Percentiles rank a stretch among this genome's conserved stretches.
Evolutionary conservation across 2,329 filamentous ascomycete genomes (phyloP).

Genomic region (Bipolaris sorokiniana): DNA sequence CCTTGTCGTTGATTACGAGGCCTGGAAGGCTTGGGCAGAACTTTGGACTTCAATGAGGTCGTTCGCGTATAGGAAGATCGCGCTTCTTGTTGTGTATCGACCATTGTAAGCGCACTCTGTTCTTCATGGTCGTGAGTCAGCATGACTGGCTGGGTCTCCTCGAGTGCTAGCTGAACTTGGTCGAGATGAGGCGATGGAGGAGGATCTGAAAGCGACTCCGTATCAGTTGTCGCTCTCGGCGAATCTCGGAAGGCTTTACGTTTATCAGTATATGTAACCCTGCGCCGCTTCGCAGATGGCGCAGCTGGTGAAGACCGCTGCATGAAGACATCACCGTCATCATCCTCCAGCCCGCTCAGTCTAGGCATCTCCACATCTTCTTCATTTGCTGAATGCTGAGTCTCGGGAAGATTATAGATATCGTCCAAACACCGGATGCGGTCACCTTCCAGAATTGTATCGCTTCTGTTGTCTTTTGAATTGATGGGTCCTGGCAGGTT

Average conservation of each 20-base stretch:
- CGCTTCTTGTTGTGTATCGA: conserved; percentile 25
- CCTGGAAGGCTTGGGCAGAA: conserved; percentile 22
- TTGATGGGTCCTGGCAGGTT: conserved; percentile 20
- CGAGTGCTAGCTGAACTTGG: conserved; percentile 28
- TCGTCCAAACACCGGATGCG: conserved; percentile 44
- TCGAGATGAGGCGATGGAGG: conserved; percentile 21
- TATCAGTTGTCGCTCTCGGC: conserved; percentile 15
- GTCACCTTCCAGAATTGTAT: conserved; percentile 12
- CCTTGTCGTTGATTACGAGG: conserved; percentile 31
- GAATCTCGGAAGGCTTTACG: conserved; percentile 28
- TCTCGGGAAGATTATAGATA: conserved; percentile 45
- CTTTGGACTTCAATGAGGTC: conserved; percentile 34
- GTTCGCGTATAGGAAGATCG: conserved; percentile 23
- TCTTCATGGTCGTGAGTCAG: conserved; percentile 41
- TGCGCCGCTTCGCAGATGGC: conserved; percentile 42
- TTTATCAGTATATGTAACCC: conserved; percentile 32
- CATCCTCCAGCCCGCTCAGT: conserved; percentile 40
- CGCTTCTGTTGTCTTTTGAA: conserved; percentile 25
- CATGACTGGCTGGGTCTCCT: conserved; percentile 26
- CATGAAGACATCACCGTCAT: conserved; percentile 43
- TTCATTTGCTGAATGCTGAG: conserved; percentile 38
- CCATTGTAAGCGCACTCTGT: conserved; percentile 43
- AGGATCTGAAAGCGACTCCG: conserved; percentile 22
- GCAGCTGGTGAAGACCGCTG: conserved; percentile 30
- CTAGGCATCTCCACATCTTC: conserved; percentile 44